Base-by-base conservation (phyloP, 805 yeast genomes). In the Kazachstania viticola region DNA sequence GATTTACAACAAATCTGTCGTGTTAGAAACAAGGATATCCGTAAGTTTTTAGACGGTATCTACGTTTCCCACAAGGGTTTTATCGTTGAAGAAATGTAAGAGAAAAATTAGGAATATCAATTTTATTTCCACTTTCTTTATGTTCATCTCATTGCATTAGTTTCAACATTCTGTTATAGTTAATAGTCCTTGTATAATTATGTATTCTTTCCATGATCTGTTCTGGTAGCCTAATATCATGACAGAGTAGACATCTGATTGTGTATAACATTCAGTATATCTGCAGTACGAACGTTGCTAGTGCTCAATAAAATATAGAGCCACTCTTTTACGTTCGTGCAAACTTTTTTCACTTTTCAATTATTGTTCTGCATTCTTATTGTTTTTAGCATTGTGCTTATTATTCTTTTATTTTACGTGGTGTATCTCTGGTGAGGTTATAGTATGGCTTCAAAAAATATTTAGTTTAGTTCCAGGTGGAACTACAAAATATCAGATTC, bases 11-110 rank as follows among this genome's bases (percentile, higher is more conserved):
- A 88, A 74, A 75, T 75, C 67, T 85, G 96, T 76, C 78, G 93
- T 67, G 97, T 85, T 63, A 82, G 95, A 76, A 88, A 88, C 91
- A 91, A 91, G 87, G 98, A 88, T 88, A 88, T 91, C 85, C 82
- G 97, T 73, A 88, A 88, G 77, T 88, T 91, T 77, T 80, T 91
- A 76, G 97, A 91, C 70, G 97, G 97, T 85, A 87, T 91, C 73
- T 88, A 88, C 68, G 97, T 88, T 58, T 85, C 96, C 49, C 93
- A 81, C 72, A 80, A 80, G 70, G 94, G 95, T 60, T 70, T 71
- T 63, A 72, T 88, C 61, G 80, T 67, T 46, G 81, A 77, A 62
- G 87, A 77, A 27, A 53, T 49, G 22, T 61, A 57, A 13, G 22
- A n/a, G n/a, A n/a, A n/a, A n/a, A n/a, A n/a, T n/a, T n/a, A n/a